phyloP scores from a whole-genome alignment of 345 rosid species.

The Melaleuca quinquenervia region DNA sequence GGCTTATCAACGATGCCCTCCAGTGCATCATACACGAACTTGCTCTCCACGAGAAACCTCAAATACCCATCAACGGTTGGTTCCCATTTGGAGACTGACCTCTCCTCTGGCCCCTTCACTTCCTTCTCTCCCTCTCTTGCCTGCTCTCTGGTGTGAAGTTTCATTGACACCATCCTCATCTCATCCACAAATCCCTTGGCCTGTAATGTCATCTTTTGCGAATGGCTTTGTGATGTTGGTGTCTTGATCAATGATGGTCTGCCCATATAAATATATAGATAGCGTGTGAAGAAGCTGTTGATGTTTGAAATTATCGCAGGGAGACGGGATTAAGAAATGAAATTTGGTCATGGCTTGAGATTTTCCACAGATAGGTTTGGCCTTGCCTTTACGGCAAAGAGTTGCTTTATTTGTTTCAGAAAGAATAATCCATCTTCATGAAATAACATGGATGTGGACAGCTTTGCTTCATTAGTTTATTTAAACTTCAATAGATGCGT shows the following conservation, averaged over 20 bases:
- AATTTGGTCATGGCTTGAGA: background rate
- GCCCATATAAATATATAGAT: background rate
- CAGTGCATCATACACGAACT: conserved; percentile 12
- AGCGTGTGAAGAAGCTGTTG: background rate
- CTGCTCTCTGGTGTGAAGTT: conserved; percentile 18
- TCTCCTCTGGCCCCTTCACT: conserved; percentile 15
- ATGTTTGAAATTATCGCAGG: background rate
- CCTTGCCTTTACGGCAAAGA: background rate
- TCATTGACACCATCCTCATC: conserved; percentile 15
- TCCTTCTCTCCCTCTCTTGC: conserved; percentile 18
- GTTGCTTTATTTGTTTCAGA: background rate
- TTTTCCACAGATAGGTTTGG: background rate
- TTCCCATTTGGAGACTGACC: conserved; percentile 10
- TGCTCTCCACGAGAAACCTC: conserved; percentile 13
- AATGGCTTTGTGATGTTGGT: background rate
- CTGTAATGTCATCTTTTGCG: background rate
- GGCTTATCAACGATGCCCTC: conserved; percentile 12
- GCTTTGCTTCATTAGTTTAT: background rate
- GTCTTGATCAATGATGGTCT: background rate
- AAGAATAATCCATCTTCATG: background rate
- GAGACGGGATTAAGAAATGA: background rate
- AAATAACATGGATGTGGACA: background rate
- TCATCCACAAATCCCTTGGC: conserved; percentile 14
- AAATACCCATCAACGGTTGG: conserved; percentile 13
- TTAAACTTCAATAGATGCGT: background rate